phyloP scores from a whole-genome alignment of 106 monocot genomes.

The Dendrobium officinale region DNA sequence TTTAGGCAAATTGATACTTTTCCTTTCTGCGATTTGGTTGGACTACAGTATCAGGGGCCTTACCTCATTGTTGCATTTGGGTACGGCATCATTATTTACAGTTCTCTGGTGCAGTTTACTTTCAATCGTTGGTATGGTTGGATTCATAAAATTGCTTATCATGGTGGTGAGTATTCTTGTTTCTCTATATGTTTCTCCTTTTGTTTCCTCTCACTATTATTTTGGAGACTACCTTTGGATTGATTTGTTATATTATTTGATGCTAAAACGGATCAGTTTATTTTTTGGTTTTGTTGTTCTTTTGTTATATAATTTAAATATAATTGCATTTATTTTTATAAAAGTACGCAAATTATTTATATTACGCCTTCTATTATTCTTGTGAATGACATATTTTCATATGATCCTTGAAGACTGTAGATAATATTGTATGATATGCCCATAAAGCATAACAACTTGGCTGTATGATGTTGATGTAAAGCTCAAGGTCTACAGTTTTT shows the following conservation, averaged over 20 bases:
- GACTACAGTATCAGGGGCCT: conserved; percentile 72
- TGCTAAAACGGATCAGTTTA: background rate
- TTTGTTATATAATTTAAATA: background rate
- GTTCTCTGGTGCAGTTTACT: conserved; percentile 74
- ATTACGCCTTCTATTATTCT: background rate
- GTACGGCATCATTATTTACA: conserved; percentile 74
- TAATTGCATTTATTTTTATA: background rate
- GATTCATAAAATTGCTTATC: conserved; percentile 61
- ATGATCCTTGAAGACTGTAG: background rate
- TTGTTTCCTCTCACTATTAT: background rate
- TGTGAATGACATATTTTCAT: conserved; percentile 3
- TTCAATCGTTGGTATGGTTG: conserved; percentile 71
- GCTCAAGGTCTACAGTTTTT: background rate
- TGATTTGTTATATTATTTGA: background rate
- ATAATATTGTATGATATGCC: background rate
- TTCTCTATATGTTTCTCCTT: background rate
- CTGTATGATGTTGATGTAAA: background rate
- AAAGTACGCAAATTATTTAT: background rate
- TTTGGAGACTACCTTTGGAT: background rate
- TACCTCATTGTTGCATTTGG: conserved; percentile 69
- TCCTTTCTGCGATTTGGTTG: conserved; percentile 68
- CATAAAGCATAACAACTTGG: background rate
- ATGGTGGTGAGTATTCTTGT: conserved; percentile 32
- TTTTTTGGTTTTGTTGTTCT: background rate
- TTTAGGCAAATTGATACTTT: conserved; percentile 46